phyloP scores from a whole-genome alignment of 1,284 basidiomycete genomes.

The Ceraceosorus guamensis region DNA sequence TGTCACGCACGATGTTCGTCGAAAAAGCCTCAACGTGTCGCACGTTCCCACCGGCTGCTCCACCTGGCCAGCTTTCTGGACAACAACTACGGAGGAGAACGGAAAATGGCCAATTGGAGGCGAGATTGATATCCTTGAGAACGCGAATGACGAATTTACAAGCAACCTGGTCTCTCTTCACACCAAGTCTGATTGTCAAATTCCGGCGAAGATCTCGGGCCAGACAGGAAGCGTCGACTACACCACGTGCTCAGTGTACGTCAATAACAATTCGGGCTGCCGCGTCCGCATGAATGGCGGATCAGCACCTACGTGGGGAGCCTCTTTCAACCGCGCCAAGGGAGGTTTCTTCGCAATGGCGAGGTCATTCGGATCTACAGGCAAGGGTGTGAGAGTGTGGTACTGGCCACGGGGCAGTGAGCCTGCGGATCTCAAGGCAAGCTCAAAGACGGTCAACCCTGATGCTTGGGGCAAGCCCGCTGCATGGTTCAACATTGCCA shows the following conservation, averaged over 20 bases:
- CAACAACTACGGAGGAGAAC: conserved; percentile 27
- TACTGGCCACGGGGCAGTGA: conserved; percentile 26
- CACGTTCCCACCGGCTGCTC: conserved; percentile 41
- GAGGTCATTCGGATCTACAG: conserved; percentile 32
- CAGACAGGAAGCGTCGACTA: conserved; percentile 25
- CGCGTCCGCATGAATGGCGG: conserved; percentile 33
- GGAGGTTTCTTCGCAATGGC: conserved; percentile 45
- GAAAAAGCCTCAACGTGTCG: conserved; percentile 26
- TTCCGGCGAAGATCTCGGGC: conserved; percentile 11
- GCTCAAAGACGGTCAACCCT: conserved; percentile 20
- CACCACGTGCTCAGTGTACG: conserved; percentile 32
- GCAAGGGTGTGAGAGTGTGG: conserved; percentile 42
- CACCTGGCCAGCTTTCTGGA: conserved; percentile 47
- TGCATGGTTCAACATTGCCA: conserved; percentile 31
- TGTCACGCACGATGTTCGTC: background rate
- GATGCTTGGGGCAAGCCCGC: conserved; percentile 32
- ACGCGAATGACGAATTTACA: conserved; percentile 38
- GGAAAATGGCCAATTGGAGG: conserved; percentile 37
- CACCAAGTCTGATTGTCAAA: conserved; percentile 24
- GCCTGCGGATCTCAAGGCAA: conserved; percentile 20
- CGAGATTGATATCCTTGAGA: conserved; percentile 46
- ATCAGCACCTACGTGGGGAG: conserved; percentile 24
- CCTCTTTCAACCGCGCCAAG: conserved; percentile 27
- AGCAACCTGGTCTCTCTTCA: conserved; percentile 33
- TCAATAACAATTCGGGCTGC: conserved; percentile 29